Conservation (phyloP, 2,329 filamentous ascomycete genomes). For the Fusarium acutatum region DNA sequence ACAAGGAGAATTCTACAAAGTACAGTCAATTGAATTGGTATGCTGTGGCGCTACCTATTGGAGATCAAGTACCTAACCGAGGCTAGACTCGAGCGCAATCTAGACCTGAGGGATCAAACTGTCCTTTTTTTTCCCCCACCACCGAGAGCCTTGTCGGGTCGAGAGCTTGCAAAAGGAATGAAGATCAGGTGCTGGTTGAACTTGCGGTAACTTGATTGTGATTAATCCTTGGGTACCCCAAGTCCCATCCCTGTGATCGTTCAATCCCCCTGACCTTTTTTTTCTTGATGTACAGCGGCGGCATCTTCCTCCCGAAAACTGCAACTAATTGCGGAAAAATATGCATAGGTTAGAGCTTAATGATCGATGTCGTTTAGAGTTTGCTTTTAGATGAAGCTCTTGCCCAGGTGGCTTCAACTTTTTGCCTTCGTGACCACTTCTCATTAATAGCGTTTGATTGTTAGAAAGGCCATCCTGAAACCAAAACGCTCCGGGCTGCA, state of each 20-base stretch:
- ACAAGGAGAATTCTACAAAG: neutral
- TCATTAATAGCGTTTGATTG: too few relatives aligned
- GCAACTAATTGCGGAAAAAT: too few relatives aligned
- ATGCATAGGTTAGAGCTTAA: too few relatives aligned
- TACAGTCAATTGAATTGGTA: neutral
- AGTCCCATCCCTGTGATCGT: neutral
- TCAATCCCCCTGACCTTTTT: rapidly evolving
- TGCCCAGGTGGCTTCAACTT: too few relatives aligned
- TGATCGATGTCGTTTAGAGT: too few relatives aligned
- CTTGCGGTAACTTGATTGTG: rapidly evolving
- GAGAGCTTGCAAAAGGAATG: neutral
- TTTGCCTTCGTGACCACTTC: too few relatives aligned
- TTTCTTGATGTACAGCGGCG: neutral
- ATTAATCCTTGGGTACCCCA: neutral
- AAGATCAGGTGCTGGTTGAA: neutral
- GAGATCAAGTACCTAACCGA: neutral
- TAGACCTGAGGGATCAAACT: neutral
- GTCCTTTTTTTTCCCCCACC: neutral
- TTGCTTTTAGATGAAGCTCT: too few relatives aligned
- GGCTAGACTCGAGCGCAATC: neutral
- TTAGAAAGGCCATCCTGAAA: too few relatives aligned
- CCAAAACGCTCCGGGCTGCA: too few relatives aligned
- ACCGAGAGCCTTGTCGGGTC: neutral
- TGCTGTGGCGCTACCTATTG: neutral
- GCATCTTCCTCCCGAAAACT: neutral